Conservation (phyloP, 495 filamentous ascomycete genomes). For the Penicillium manginii region DNA sequence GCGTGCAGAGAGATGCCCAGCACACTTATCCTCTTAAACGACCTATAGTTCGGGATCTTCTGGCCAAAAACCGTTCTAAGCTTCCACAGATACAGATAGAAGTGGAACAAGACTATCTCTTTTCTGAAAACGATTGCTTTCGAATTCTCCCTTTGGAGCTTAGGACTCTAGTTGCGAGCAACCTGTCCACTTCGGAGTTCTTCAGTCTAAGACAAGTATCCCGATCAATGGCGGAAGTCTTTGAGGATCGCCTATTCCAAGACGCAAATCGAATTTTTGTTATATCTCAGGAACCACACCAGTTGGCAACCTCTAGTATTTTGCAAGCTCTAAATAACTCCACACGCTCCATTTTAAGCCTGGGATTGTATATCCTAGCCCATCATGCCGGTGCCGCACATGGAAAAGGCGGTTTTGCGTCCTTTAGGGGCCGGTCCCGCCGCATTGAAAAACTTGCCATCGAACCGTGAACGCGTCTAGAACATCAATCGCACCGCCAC, state of each 20-base stretch:
- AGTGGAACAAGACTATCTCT: background rate
- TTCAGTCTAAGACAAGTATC: constrained; percentile 8
- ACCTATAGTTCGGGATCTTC: background rate
- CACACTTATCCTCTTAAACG: background rate
- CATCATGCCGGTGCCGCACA: background rate
- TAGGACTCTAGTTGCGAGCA: constrained; percentile 7
- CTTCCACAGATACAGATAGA: too few species aligned
- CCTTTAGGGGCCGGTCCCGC: background rate
- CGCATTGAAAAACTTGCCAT: background rate
- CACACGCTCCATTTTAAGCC: background rate
- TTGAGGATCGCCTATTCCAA: background rate
- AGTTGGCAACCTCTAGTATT: background rate
- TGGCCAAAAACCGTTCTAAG: background rate
- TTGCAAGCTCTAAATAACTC: background rate
- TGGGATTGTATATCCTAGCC: too few species aligned
- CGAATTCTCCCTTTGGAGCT: constrained; percentile 13
- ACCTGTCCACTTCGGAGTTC: constrained; percentile 15
- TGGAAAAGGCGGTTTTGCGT: background rate
- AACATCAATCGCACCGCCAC: background rate
- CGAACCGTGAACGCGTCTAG: background rate
- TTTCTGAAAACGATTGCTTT: constrained; percentile 6
- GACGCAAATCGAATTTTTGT: constrained; percentile 2
- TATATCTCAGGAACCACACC: constrained; percentile 3
- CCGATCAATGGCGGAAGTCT: constrained; percentile 13
- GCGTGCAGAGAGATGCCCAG: background rate